These are phyloP conservation scores for Cyclocybe cylindracea DNA, from an alignment of 768 basidiomycete genomes.

Conservation along the genomic window DNA sequence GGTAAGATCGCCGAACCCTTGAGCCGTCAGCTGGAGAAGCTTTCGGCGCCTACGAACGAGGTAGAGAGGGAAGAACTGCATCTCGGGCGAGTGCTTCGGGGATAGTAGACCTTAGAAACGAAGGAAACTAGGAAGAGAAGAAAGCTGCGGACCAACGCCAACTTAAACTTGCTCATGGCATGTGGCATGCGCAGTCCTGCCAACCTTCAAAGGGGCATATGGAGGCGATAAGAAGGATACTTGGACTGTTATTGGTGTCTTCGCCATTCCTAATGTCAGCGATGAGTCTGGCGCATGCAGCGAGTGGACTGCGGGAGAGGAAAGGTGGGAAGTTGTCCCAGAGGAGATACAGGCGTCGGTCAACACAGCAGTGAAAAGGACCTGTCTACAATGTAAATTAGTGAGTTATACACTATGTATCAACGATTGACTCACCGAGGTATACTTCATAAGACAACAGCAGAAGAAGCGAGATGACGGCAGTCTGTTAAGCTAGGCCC, in stretches of 20 bases:
- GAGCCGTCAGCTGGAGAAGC: slow-evolving; percentile 43
- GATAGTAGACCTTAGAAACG: slow-evolving; percentile 47
- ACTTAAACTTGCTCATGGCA: slow-evolving; percentile 68
- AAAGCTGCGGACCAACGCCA: slow-evolving; percentile 69
- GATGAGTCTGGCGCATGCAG: slow-evolving; percentile 33
- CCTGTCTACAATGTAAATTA: no score
- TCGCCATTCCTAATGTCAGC: slow-evolving; percentile 52
- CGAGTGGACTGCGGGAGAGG: slow-evolving; percentile 52
- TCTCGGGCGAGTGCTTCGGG: slow-evolving; percentile 66
- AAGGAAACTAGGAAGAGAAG: slow-evolving; percentile 25
- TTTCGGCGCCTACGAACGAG: slow-evolving; percentile 52
- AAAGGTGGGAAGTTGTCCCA: slow-evolving; percentile 44
- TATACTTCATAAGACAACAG: no score
- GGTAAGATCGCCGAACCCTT: slow-evolving; percentile 60
- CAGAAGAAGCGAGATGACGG: no score
- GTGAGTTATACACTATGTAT: no score
- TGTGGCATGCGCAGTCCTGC: slow-evolving; percentile 66
- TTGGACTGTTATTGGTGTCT: slow-evolving; percentile 69
- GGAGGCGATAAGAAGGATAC: slow-evolving; percentile 36
- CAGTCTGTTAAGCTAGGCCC: no score
- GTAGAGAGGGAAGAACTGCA: slow-evolving; percentile 48
- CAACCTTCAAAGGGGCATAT: slow-evolving; percentile 57
- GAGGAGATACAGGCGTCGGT: slow-evolving; percentile 28
- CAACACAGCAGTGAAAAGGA: background rate
- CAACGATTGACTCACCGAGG: no score